These are phyloP conservation scores for Nymphaea thermarum DNA, from an alignment of 164 flowering plant species.

Conservation along the genomic window DNA sequence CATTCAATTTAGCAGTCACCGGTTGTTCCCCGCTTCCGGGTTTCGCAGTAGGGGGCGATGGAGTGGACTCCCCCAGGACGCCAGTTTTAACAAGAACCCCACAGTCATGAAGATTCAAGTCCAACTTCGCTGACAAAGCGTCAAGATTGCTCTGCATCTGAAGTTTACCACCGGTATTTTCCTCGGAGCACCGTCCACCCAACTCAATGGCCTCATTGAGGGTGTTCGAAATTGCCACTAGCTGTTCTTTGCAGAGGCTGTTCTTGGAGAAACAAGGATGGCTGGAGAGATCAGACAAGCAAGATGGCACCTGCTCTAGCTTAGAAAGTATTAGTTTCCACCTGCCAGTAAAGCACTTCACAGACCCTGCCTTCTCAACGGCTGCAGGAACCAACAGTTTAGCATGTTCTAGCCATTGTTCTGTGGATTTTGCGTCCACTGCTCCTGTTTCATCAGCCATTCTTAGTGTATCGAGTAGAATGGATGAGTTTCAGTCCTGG, in stretches of 20 bases:
- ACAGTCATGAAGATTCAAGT: constrained; percentile 70
- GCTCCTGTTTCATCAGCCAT: constrained; percentile 48
- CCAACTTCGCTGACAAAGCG: constrained; percentile 54
- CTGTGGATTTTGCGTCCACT: constrained; percentile 28
- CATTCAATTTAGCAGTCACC: constrained; percentile 19
- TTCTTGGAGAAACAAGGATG: constrained; percentile 92
- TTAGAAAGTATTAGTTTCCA: constrained; percentile 78
- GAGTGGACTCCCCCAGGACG: constrained; percentile 62
- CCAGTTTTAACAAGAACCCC: constrained; percentile 74
- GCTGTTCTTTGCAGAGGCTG: constrained; percentile 70
- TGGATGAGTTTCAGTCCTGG: not conserved
- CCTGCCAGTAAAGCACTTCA: constrained; percentile 56
- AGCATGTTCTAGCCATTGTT: constrained; percentile 43
- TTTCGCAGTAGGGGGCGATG: constrained; percentile 18
- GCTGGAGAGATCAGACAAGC: constrained; percentile 70
- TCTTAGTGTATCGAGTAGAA: constrained; percentile 7
- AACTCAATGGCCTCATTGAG: constrained; percentile 42
- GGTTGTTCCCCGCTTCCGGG: constrained; percentile 21
- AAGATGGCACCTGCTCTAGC: constrained; percentile 60
- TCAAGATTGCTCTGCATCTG: constrained; percentile 92
- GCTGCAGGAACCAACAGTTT: constrained; percentile 62
- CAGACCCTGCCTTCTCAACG: constrained; percentile 41
- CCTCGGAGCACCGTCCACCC: constrained; percentile 45
- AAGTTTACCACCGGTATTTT: constrained; percentile 74
- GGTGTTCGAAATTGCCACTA: constrained; percentile 64